These are phyloP conservation scores for Cordyceps javanica DNA, from an alignment of 2,329 filamentous ascomycete species.

Conservation along the genomic window DNA sequence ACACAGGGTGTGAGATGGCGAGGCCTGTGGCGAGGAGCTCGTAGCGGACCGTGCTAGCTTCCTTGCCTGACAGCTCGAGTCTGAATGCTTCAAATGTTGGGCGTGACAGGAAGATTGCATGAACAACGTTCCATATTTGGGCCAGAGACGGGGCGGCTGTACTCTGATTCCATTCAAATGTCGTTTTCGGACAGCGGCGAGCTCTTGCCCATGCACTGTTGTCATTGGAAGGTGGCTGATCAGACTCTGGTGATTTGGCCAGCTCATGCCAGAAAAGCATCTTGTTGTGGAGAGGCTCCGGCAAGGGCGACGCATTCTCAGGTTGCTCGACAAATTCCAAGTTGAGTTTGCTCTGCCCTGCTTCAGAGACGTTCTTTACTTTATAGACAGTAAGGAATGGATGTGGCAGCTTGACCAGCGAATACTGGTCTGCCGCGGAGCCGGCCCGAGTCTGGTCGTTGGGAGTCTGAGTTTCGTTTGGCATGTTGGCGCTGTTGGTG, in stretches of 20 bases:
- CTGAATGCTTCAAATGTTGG: conserved; percentile 37
- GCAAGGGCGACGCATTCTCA: conserved; percentile 16
- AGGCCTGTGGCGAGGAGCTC: conserved; percentile 21
- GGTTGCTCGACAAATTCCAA: conserved; percentile 23
- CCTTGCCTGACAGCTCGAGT: conserved; percentile 29
- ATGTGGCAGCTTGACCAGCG: conserved; percentile 32
- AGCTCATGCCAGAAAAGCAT: conserved; percentile 31
- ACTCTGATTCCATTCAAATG: conserved; percentile 33
- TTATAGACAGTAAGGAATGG: conserved; percentile 33
- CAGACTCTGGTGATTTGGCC: conserved; percentile 31
- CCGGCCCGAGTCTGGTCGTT: conserved; percentile 12
- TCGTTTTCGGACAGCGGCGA: conserved; percentile 39
- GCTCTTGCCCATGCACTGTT: conserved; percentile 47
- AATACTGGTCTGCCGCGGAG: conserved; percentile 20
- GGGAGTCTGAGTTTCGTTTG: not conserved
- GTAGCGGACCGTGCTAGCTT: conserved; percentile 18
- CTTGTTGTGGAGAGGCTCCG: conserved; percentile 19
- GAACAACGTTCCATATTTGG: conserved; percentile 44
- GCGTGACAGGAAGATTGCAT: conserved; percentile 40
- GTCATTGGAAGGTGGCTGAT: conserved; percentile 36
- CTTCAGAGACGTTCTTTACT: conserved; percentile 21
- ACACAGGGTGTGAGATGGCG: conserved; percentile 18
- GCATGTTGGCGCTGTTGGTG: not conserved
- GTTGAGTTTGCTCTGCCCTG: conserved; percentile 15
- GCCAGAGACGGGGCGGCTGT: conserved; percentile 32